Evolutionary conservation across 1,284 basidiomycete species (phyloP).

Genomic region (Moesziomyces globuligerus): DNA sequence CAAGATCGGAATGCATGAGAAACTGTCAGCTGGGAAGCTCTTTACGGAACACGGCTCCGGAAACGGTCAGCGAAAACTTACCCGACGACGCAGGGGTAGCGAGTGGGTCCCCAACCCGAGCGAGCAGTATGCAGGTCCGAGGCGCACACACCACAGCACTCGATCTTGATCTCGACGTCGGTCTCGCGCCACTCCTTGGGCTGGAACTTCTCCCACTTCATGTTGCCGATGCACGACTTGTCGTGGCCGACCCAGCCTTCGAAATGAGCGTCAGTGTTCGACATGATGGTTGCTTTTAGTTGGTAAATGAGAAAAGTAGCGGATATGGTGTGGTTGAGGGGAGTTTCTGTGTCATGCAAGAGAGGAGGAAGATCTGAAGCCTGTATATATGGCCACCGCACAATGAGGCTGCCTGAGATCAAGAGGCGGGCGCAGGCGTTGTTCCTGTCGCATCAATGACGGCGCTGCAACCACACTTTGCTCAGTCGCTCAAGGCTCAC

Average conservation of each 20-base stretch:
- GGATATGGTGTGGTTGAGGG: no score
- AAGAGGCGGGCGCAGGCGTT: no score
- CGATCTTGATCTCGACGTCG: conserved; percentile 54
- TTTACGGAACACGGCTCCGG: no score
- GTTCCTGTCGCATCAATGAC: no score
- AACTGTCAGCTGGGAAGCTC: no score
- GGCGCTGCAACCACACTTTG: no score
- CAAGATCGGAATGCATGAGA: not conserved
- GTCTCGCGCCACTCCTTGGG: conserved; percentile 53
- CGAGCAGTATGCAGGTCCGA: conserved; percentile 55
- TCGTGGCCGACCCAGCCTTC: conserved; percentile 57
- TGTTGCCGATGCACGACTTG: conserved; percentile 50
- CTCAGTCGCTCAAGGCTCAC: no score
- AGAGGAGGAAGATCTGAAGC: no score
- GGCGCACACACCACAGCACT: conserved; percentile 52
- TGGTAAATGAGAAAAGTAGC: not conserved
- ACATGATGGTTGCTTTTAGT: conserved; percentile 16
- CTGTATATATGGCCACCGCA: not conserved
- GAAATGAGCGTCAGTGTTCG: conserved; percentile 41
- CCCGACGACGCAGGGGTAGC: conserved; percentile 49
- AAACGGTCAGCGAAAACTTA: no score
- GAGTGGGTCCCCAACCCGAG: conserved; percentile 56
- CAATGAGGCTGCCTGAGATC: no score
- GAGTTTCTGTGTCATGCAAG: no score
- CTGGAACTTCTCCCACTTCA: conserved; percentile 51